Conservation (phyloP, 192 early-diverging fungal genomes). For the Mortierella claussenii region DNA sequence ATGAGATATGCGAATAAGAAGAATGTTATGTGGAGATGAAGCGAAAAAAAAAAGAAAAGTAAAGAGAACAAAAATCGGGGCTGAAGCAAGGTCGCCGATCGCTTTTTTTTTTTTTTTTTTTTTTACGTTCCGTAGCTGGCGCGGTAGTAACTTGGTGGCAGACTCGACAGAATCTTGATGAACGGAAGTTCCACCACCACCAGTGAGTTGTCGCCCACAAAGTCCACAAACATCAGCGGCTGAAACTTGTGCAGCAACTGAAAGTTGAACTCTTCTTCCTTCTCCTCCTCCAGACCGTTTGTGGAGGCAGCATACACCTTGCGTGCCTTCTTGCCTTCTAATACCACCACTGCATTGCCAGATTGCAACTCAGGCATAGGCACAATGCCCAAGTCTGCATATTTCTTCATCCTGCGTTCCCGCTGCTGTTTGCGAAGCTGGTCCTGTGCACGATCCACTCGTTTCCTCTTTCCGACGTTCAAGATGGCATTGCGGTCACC, state of each 20-base stretch:
- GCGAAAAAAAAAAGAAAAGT: not conserved
- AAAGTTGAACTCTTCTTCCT: slow-evolving; percentile 68
- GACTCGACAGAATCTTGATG: slow-evolving; percentile 76
- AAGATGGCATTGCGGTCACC: slow-evolving; percentile 65
- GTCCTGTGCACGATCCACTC: slow-evolving; percentile 57
- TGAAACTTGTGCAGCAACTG: slow-evolving; percentile 84
- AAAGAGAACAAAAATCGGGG: not conserved
- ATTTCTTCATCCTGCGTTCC: slow-evolving; percentile 59
- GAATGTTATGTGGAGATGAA: slow-evolving; percentile 1
- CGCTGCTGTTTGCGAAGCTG: slow-evolving; percentile 52
- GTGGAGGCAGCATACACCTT: slow-evolving; percentile 26
- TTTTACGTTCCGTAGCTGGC: slow-evolving; percentile 81
- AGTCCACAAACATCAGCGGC: slow-evolving; percentile 83
- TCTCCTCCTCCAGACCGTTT: slow-evolving; percentile 57
- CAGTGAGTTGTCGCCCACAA: slow-evolving; percentile 76
- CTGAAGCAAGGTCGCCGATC: not conserved
- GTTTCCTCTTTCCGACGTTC: slow-evolving; percentile 69
- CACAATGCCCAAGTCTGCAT: slow-evolving; percentile 38
- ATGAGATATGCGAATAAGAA: too few relatives aligned
- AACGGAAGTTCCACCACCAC: slow-evolving; percentile 92
- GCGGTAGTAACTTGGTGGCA: slow-evolving; percentile 87
- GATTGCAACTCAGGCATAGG: slow-evolving; percentile 42
- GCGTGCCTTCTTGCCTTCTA: slow-evolving; percentile 36
- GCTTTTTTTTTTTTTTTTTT: slow-evolving; percentile 6
- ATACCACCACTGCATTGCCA: slow-evolving; percentile 51